phyloP scores from a whole-genome alignment of 257 asterid species.

The Ballota nigra region DNA sequence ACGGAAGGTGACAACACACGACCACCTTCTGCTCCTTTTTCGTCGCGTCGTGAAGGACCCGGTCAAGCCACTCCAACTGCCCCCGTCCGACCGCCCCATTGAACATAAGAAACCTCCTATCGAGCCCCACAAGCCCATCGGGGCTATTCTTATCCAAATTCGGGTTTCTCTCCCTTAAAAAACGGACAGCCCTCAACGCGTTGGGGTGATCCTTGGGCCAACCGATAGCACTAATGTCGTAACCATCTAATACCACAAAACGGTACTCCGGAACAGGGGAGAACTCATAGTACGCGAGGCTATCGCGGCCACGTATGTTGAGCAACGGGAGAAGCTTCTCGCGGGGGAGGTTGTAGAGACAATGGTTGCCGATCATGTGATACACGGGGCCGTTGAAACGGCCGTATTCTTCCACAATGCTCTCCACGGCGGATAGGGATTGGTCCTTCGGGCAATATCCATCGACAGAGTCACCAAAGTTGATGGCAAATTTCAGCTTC shows the following conservation, averaged over 20 bases:
- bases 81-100: constrained; percentile 80
- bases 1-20: constrained; percentile 71
- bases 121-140: constrained; percentile 59
- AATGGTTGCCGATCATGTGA: constrained; percentile 92
- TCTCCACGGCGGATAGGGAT: constrained; percentile 51
- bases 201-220: constrained; percentile 79
- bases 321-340: constrained; percentile 63
- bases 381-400: constrained; percentile 55
- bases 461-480: constrained; percentile 81
- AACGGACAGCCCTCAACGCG: constrained; percentile 43
- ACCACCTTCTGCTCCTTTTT: constrained; percentile 59
- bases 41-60: constrained; percentile 60
- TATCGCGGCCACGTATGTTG: constrained; percentile 37
- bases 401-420: constrained; percentile 47
- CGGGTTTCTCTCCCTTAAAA: constrained; percentile 71
- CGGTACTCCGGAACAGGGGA: constrained; percentile 68
- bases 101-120: constrained; percentile 79
- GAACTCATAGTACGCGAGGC: constrained; percentile 69
- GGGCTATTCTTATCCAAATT: constrained; percentile 79
- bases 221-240: constrained; percentile 80
- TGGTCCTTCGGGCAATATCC: constrained; percentile 82
- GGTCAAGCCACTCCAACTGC: constrained; percentile 80
- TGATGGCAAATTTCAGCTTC: constrained; percentile 48
- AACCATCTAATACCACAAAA: constrained; percentile 73
- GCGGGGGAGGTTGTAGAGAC: constrained; percentile 89